phyloP scores from a whole-genome alignment of 148 eudicot genomes.

The Rhododendron simsii region DNA sequence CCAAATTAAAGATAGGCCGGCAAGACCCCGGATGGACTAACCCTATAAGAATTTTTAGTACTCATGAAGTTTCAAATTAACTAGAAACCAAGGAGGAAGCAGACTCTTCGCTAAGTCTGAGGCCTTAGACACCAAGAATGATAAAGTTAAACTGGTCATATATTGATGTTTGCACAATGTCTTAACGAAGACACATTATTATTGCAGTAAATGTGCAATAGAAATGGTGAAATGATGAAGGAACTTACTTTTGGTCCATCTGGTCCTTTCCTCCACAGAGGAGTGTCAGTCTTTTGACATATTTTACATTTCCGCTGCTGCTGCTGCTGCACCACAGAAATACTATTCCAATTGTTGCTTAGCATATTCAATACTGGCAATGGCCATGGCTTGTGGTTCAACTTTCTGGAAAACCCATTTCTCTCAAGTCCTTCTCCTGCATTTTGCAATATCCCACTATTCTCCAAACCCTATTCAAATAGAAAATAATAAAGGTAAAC shows the following conservation, averaged over 20 bases:
- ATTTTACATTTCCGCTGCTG: not conserved
- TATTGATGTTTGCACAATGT: not conserved
- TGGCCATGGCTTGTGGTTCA: not conserved
- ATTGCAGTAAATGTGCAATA: not conserved
- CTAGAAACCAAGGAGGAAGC: not conserved
- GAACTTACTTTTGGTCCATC: conserved; percentile 5
- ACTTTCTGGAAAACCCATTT: not conserved
- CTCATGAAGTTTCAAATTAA: not conserved
- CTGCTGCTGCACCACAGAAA: not conserved
- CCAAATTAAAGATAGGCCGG: not conserved
- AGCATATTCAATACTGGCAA: not conserved
- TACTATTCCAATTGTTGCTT: not conserved
- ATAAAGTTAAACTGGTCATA: not conserved
- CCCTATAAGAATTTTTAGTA: too few relatives aligned
- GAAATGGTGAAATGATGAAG: not conserved
- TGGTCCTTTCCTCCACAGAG: conserved; percentile 5
- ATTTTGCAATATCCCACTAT: not conserved
- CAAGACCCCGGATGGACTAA: too few relatives aligned
- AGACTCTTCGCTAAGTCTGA: not conserved
- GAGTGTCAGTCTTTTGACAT: not conserved
- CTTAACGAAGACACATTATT: not conserved
- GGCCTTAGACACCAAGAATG: not conserved
- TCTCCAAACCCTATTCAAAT: not conserved
- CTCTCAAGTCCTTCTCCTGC: not conserved
- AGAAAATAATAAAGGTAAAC: not conserved